A percentile compares a stretch with the other conserved stretches of the same genome.
These are phyloP conservation scores for Alternaria alternata DNA, from an alignment of 2,329 filamentous ascomycete species.

Conservation along the genomic window DNA sequence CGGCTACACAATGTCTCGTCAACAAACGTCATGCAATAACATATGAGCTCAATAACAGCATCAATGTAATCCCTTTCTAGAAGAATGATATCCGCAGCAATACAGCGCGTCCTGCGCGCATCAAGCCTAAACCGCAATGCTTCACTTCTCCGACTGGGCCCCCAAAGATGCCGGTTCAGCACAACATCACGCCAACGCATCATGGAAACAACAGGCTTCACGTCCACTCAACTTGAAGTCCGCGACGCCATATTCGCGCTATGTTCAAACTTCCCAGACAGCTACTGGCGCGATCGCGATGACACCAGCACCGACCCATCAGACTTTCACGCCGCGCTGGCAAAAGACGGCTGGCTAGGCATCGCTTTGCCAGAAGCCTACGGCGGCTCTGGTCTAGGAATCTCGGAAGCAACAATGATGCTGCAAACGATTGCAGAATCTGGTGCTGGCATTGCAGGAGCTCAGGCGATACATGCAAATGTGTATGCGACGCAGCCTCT, in stretches of 20 bases:
- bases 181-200: conserved; percentile 50
- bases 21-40: not conserved
- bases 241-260: conserved; percentile 73
- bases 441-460: conserved; percentile 79
- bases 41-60: not conserved
- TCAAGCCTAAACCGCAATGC: not conserved
- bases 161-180: conserved; percentile 40
- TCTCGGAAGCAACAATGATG: conserved; percentile 87
- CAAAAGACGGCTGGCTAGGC: conserved; percentile 80
- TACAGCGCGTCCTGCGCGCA: not conserved
- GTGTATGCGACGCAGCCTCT: conserved; percentile 80
- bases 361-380: conserved; percentile 79
- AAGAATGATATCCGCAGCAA: too few relatives aligned
- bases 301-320: conserved; percentile 74
- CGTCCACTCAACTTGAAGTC: conserved; percentile 75
- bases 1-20: conserved; percentile 3
- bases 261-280: conserved; percentile 74
- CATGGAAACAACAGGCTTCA: conserved; percentile 78
- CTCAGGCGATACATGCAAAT: conserved; percentile 66
- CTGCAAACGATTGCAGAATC: conserved; percentile 82
- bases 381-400: conserved; percentile 77
- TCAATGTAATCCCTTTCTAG: too few relatives aligned
- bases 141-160: not conserved
- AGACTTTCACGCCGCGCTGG: conserved; percentile 78
- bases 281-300: conserved; percentile 79